Percentiles rank a stretch among this genome's conserved stretches.
Conservation (phyloP, 1,284 basidiomycete species). For the Cutaneotrichosporon mucoides region DNA sequence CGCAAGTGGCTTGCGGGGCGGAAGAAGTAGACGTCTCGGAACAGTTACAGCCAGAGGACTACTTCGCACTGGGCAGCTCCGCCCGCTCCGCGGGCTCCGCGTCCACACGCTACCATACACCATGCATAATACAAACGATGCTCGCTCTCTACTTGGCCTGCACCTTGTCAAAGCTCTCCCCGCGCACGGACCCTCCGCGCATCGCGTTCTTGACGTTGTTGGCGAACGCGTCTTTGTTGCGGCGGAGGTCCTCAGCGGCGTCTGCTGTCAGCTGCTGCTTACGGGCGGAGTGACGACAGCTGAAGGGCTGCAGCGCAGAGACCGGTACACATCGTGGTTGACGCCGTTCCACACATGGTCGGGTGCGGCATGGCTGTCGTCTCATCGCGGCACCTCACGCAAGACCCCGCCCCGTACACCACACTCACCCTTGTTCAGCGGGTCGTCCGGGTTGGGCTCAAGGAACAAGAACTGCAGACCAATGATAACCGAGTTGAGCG, state of each 20-base stretch:
- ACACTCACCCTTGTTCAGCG: constrained; percentile 69
- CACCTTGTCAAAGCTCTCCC: constrained; percentile 73
- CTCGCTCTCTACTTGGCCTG: constrained; percentile 29
- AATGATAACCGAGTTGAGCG: constrained; percentile 95
- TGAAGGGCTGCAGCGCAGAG: too few relatives aligned
- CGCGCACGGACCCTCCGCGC: constrained; percentile 70
- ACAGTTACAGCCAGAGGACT: too few relatives aligned
- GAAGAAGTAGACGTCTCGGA: constrained; percentile 3
- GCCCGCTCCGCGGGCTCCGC: too few relatives aligned
- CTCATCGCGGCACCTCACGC: too few relatives aligned
- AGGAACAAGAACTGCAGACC: constrained; percentile 97
- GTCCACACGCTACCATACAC: not conserved
- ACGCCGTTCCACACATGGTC: too few relatives aligned
- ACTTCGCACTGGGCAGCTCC: too few relatives aligned
- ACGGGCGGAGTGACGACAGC: too few relatives aligned
- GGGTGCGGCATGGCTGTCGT: too few relatives aligned
- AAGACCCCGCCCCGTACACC: too few relatives aligned
- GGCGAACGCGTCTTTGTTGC: constrained; percentile 73
- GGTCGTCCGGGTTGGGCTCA: constrained; percentile 98
- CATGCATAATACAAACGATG: not conserved
- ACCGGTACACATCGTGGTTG: too few relatives aligned
- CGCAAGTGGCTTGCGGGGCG: constrained; percentile 68
- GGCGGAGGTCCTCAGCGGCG: constrained; percentile 87
- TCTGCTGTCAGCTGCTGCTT: constrained; percentile 50
- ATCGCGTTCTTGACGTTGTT: constrained; percentile 78